phyloP scores from a whole-genome alignment of 2,329 filamentous ascomycete genomes.

The Colletotrichum higginsianum region DNA sequence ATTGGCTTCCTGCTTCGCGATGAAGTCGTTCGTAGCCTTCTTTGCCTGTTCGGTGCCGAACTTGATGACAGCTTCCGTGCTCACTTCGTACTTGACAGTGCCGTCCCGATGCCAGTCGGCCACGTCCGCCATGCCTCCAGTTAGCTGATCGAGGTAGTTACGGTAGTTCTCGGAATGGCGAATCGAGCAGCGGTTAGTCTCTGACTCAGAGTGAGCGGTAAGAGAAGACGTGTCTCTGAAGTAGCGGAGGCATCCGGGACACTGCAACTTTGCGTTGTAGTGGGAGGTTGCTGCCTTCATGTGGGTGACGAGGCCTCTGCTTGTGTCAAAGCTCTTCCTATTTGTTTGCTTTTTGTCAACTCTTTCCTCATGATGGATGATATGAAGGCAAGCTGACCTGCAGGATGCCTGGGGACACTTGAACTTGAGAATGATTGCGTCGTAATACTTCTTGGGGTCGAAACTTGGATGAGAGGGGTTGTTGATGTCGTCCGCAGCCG shows the following conservation, averaged over 20 bases:
- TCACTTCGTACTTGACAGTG: conserved; percentile 52
- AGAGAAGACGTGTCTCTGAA: conserved; percentile 61
- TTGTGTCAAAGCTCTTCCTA: conserved; percentile 59
- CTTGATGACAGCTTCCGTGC: conserved; percentile 40
- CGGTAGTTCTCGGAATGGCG: conserved; percentile 57
- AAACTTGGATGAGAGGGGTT: conserved; percentile 66
- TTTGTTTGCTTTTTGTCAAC: conserved; percentile 35
- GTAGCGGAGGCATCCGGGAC: conserved; percentile 60
- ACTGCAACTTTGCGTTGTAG: conserved; percentile 53
- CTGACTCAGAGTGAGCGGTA: conserved; percentile 64
- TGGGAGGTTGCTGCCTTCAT: conserved; percentile 60
- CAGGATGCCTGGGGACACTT: conserved; percentile 69
- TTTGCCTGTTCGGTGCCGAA: conserved; percentile 23
- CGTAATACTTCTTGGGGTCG: conserved; percentile 62
- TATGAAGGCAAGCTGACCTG: conserved; percentile 55
- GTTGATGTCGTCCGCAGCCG: conserved; percentile 47
- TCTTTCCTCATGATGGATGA: too few relatives aligned
- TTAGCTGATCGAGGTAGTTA: conserved; percentile 56
- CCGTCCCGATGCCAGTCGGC: conserved; percentile 52
- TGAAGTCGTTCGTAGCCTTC: conserved; percentile 15
- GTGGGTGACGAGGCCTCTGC: conserved; percentile 56
- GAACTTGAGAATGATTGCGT: conserved; percentile 60
- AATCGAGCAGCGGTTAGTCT: conserved; percentile 58
- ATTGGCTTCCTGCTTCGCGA: conserved; percentile 21
- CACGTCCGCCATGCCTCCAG: conserved; percentile 55